phyloP scores from a whole-genome alignment of 192 early-diverging fungal genomes.

The Phlyctochytrium bullatum region DNA sequence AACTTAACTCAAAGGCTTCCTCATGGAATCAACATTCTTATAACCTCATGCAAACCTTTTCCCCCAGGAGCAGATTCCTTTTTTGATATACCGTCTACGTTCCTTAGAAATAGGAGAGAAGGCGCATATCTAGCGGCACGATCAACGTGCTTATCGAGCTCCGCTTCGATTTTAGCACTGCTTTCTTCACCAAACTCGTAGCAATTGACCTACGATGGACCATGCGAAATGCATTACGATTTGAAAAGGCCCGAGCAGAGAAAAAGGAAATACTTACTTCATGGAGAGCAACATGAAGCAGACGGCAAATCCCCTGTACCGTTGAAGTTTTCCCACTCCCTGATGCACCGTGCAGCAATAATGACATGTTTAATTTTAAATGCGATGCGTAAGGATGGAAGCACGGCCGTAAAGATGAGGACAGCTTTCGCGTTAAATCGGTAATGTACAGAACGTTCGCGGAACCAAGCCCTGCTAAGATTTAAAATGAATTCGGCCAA shows the following conservation, averaged over 20 bases:
- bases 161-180: slow-evolving; percentile 1
- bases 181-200: not conserved
- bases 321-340: not conserved
- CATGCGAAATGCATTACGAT: not conserved
- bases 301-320: not conserved
- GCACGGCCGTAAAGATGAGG: too few species aligned
- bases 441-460: too few species aligned
- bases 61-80: not conserved
- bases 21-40: too few species aligned
- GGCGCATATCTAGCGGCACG: not conserved
- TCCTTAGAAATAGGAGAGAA: not conserved
- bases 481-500: too few species aligned
- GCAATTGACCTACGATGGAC: not conserved
- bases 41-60: too few species aligned
- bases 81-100: slow-evolving; percentile 26
- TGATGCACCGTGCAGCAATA: not conserved
- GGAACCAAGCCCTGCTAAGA: not conserved
- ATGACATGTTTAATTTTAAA: not conserved
- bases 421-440: too few species aligned
- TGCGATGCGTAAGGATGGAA: not conserved
- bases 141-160: too few species aligned
- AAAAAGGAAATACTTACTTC: not conserved
- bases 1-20: too few species aligned
- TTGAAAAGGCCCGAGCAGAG: too few species aligned
- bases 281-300: not conserved